A percentile compares a stretch with the other conserved stretches of the same genome.
Evolutionary conservation across 306 rosid species (phyloP).

Genomic region (Trichosanthes cucumerina): DNA sequence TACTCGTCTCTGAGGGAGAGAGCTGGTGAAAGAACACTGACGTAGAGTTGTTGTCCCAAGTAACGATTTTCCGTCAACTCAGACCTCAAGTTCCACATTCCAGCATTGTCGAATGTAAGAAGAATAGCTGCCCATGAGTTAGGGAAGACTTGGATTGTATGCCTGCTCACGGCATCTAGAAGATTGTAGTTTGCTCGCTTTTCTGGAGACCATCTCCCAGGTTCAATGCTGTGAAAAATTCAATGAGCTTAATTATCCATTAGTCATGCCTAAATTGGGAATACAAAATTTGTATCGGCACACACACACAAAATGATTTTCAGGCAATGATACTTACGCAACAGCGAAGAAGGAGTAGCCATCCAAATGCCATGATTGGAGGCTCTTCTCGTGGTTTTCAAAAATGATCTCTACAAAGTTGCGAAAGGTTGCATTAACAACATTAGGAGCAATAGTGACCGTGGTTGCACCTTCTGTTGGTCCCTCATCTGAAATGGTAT

Average conservation of each 20-base stretch:
- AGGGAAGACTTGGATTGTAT: constrained; percentile 63
- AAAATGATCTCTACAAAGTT: constrained; percentile 59
- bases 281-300: neutral
- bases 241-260: neutral
- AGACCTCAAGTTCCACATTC: constrained; percentile 18
- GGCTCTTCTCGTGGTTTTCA: constrained; percentile 67
- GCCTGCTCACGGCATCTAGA: constrained; percentile 65
- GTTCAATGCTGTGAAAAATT: constrained; percentile 34
- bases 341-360: constrained; percentile 26
- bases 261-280: neutral
- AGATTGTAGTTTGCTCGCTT: constrained; percentile 18
- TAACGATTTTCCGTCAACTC: constrained; percentile 10
- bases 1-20: neutral
- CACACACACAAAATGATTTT: neutral
- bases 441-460: constrained; percentile 22
- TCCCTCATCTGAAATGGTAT: constrained; percentile 21
- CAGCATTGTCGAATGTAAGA: constrained; percentile 21
- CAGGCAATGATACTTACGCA: neutral
- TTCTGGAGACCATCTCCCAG: constrained; percentile 70
- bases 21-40: neutral
- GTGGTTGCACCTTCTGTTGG: neutral
- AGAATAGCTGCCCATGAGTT: constrained; percentile 12
- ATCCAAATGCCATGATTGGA: constrained; percentile 52
- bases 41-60: neutral
- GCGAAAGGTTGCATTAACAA: constrained; percentile 25